Evolutionary conservation across 2,329 filamentous ascomycete genomes (phyloP).

Genomic region (Aureobasidium sp.): DNA sequence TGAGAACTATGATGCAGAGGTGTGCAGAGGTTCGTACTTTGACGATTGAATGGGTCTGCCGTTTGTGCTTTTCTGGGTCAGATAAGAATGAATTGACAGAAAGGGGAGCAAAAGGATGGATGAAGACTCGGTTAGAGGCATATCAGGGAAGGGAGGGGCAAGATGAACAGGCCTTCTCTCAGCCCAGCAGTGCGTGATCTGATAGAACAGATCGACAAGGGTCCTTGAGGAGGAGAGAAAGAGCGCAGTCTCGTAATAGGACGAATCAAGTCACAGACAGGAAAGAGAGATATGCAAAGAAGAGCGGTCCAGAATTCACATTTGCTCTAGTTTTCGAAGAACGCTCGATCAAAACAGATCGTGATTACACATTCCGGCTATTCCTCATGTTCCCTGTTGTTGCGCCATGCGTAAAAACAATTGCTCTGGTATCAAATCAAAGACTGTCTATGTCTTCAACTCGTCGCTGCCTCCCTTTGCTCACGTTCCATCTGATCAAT

Average conservation of each 20-base stretch:
- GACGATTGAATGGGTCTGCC: not conserved
- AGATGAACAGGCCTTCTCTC: too few relatives aligned
- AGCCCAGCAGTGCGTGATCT: too few relatives aligned
- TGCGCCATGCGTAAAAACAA: not conserved
- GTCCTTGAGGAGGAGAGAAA: too few relatives aligned
- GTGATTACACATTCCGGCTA: slow-evolving; percentile 4
- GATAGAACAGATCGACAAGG: too few relatives aligned
- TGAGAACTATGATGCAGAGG: not conserved
- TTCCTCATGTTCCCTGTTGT: not conserved
- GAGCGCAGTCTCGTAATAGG: too few relatives aligned
- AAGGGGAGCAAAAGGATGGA: too few relatives aligned
- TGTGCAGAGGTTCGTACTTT: not conserved
- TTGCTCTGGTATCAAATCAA: not conserved
- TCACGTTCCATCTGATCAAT: slow-evolving; percentile 79
- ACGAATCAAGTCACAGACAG: too few relatives aligned
- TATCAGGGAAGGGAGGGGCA: too few relatives aligned
- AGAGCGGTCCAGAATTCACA: not conserved
- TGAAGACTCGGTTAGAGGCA: too few relatives aligned
- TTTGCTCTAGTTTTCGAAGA: not conserved
- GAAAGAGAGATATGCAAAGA: not conserved
- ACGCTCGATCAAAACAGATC: not conserved
- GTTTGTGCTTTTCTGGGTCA: too few relatives aligned
- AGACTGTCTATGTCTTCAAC: not conserved
- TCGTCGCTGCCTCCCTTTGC: slow-evolving; percentile 27
- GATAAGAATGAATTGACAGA: too few relatives aligned